These are phyloP conservation scores for Penicillium sp. DNA, from an alignment of 2,329 filamentous ascomycete genomes.

Conservation along the genomic window DNA sequence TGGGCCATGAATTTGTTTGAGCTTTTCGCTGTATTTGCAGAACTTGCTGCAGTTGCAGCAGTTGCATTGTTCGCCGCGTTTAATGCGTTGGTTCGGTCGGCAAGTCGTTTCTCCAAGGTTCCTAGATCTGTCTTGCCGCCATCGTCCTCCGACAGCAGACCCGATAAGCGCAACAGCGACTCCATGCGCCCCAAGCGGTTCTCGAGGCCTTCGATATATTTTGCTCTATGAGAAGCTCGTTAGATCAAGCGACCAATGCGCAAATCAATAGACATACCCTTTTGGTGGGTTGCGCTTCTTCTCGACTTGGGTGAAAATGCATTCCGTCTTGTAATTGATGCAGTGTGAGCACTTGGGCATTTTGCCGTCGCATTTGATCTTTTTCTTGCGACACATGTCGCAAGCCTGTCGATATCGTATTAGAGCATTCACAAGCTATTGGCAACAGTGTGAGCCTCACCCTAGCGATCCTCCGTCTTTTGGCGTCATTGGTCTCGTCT, in stretches of 20 bases:
- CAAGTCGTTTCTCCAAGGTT: conserved; percentile 76
- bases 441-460: conserved; percentile 54
- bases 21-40: conserved; percentile 40
- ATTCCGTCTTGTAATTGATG: conserved; percentile 97
- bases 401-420: conserved; percentile 64
- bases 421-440: conserved; percentile 9
- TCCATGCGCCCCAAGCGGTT: conserved; percentile 97
- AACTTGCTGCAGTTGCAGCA: conserved; percentile 25
- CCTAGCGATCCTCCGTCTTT: conserved; percentile 83
- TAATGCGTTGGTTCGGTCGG: conserved; percentile 50
- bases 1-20: conserved; percentile 30
- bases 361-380: conserved; percentile 97
- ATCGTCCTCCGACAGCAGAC: conserved; percentile 82
- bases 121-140: conserved; percentile 83
- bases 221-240: conserved; percentile 64
- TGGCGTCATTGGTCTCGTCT: conserved; percentile 72
- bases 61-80: conserved; percentile 36
- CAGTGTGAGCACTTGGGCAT: conserved; percentile 94
- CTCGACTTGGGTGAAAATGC: conserved; percentile 95
- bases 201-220: conserved; percentile 96
- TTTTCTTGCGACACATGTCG: conserved; percentile 91
- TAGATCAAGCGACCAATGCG: conserved; percentile 8
- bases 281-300: conserved; percentile 98
- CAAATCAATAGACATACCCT: conserved; percentile 62
- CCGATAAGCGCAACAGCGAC: conserved; percentile 81